Base-by-base conservation (phyloP, 495 filamentous ascomycete genomes). In the Penicillium pulvis region DNA sequence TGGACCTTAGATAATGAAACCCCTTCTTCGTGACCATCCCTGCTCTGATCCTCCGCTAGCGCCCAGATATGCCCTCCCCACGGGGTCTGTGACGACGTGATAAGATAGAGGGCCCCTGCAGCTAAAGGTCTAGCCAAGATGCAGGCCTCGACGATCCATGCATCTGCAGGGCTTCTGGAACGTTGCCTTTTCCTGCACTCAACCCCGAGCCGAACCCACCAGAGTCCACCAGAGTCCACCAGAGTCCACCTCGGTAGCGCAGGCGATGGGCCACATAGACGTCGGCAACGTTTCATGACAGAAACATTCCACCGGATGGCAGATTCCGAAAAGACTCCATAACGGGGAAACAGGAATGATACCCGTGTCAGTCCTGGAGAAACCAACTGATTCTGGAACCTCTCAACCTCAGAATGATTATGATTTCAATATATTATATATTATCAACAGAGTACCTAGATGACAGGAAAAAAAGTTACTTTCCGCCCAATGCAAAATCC, bases 1-100 rank as follows among this genome's bases (percentile, higher is more conserved):
- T 68, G 61, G 49, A 63, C 43, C 44, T 30, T 57, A 62, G 47
- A 64, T 57, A 62, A 64, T 67, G 59, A 66, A 49, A 20, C 11
- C 43, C 43, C 8, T 41, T 3, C 28, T 41, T 23, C 11, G 36
- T 23, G 16, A 46, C 43, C 33, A 50, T 10, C 30, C 26, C 28
- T 33, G 30, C 26, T 50, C 47, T 48, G 45, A 28, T 48, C 20
- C 16, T 48, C 9, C 16, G 2, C 42, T 44, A 44, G 42, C 42
- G 42, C 42, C 42, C 42, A 14, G 9, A 17, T 8, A 17, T 44
- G 16, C 16, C 16, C 16, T n/a, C 42, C 42, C 16, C n/a, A 12
- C 11, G 10, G 16, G 42, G 10, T 9, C 42, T 4, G 20, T 45
- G 43, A 23, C 43, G 23, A 11, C 12, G 7, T 30, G 30, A 50